These are phyloP conservation scores for Schoenoplectus tabernaemontani DNA, from an alignment of 202 grass and related monocot species.

Conservation along the genomic window DNA sequence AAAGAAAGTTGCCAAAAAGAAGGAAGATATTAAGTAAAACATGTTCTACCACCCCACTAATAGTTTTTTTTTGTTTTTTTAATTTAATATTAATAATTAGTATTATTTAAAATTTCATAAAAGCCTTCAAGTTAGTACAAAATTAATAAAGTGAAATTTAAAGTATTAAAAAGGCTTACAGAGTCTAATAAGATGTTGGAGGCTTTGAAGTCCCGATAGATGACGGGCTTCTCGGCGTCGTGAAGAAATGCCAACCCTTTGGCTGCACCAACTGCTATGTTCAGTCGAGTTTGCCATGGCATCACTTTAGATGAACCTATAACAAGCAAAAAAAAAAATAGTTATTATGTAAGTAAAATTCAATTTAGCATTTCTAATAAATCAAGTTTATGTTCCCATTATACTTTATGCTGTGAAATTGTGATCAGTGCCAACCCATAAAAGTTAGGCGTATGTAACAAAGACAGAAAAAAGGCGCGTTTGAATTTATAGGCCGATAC, in stretches of 20 bases:
- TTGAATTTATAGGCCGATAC: not conserved
- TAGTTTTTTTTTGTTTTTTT: too few relatives aligned
- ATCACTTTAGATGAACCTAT: constrained; percentile 42
- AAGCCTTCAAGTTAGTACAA: too few relatives aligned
- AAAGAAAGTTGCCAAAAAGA: too few relatives aligned
- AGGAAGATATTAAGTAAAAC: too few relatives aligned
- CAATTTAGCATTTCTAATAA: not conserved
- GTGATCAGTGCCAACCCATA: not conserved
- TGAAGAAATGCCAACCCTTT: constrained; percentile 78
- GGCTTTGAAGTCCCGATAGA: constrained; percentile 86
- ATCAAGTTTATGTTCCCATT: not conserved
- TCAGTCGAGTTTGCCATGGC: constrained; percentile 52
- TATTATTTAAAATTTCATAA: too few relatives aligned
- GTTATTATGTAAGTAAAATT: too few relatives aligned
- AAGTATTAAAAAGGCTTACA: constrained; percentile 24
- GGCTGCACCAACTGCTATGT: constrained; percentile 64
- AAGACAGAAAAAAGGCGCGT: not conserved
- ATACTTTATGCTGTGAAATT: not conserved
- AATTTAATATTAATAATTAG: too few relatives aligned
- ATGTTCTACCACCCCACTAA: too few relatives aligned
- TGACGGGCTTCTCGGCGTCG: constrained; percentile 77
- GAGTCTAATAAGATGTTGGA: constrained; percentile 80
- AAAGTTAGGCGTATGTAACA: not conserved
- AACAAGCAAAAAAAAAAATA: too few relatives aligned
- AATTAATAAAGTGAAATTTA: not conserved